These are phyloP conservation scores for Aspergillus sp. DNA, from an alignment of 2,329 filamentous ascomycete species.

Conservation along the genomic window DNA sequence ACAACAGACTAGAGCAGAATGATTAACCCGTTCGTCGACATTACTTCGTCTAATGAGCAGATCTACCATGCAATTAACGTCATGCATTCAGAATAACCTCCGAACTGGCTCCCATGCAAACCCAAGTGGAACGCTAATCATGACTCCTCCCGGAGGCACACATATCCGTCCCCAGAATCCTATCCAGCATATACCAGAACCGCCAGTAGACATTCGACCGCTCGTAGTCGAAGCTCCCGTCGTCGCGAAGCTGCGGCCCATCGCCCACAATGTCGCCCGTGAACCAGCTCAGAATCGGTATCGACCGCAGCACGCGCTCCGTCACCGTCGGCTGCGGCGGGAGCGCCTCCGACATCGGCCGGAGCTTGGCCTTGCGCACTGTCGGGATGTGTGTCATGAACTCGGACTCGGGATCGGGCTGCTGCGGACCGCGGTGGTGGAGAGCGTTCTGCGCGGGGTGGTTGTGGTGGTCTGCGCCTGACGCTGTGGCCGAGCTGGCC, in stretches of 20 bases:
- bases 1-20: too few relatives aligned
- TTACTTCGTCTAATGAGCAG: too few relatives aligned
- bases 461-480: slow-evolving; percentile 13
- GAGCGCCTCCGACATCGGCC: slow-evolving; percentile 61
- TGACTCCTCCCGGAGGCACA: slow-evolving; percentile 47
- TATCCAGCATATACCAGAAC: slow-evolving; percentile 50
- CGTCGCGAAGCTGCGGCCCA: slow-evolving; percentile 36
- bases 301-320: slow-evolving; percentile 54
- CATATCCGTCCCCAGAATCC: slow-evolving; percentile 49
- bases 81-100: slow-evolving; percentile 1
- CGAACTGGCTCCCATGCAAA: neutral
- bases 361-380: slow-evolving; percentile 55
- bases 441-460: slow-evolving; percentile 11
- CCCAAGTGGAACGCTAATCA: slow-evolving; percentile 12
- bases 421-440: slow-evolving; percentile 18
- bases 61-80: neutral
- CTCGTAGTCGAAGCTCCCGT: slow-evolving; percentile 58
- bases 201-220: slow-evolving; percentile 52
- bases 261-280: slow-evolving; percentile 45
- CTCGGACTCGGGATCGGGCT: slow-evolving; percentile 33
- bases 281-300: slow-evolving; percentile 65
- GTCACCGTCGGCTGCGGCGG: slow-evolving; percentile 57
- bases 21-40: too few relatives aligned
- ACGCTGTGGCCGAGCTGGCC: slow-evolving; percentile 34
- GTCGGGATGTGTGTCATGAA: slow-evolving; percentile 54